Evolutionary conservation across 352 stramenopile species (phyloP).

Genomic region (Pythium sukuiense): DNA sequence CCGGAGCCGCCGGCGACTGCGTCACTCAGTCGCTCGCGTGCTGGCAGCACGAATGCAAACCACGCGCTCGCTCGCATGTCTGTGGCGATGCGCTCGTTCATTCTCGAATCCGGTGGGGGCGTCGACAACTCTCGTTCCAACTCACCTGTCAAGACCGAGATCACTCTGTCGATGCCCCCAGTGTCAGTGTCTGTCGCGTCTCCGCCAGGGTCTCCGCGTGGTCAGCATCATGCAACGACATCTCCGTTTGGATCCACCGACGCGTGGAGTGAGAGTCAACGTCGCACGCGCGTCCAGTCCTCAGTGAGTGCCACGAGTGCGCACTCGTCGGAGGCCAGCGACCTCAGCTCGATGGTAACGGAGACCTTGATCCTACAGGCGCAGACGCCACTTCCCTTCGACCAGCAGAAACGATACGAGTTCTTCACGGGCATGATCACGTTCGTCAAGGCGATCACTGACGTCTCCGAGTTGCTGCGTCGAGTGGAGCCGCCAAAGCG

Average conservation of each 20-base stretch:
- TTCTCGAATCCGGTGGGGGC: conserved; percentile 43
- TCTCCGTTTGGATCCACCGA: conserved; percentile 23
- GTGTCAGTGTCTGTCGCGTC: neutral
- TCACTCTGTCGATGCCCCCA: neutral
- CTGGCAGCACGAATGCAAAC: conserved; percentile 40
- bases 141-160: conserved; percentile 11
- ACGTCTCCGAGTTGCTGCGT: conserved; percentile 72
- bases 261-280: conserved; percentile 26
- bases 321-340: conserved; percentile 25
- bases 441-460: conserved; percentile 82
- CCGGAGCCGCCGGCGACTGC: conserved; percentile 47
- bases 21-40: neutral
- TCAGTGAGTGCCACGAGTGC: conserved; percentile 28
- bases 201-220: conserved; percentile 10
- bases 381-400: conserved; percentile 21
- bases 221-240: neutral
- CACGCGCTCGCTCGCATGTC: conserved; percentile 70
- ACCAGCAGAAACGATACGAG: conserved; percentile 62
- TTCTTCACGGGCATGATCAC: conserved; percentile 82
- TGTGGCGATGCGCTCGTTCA: conserved; percentile 71
- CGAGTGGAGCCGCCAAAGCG: conserved; percentile 64
- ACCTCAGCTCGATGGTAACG: conserved; percentile 14
- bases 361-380: conserved; percentile 32
- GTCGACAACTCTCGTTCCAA: neutral
- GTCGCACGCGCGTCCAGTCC: conserved; percentile 17